Evolutionary conservation across 1,139 yeast species (phyloP).

Genomic region (Yamadazyma sp.): DNA sequence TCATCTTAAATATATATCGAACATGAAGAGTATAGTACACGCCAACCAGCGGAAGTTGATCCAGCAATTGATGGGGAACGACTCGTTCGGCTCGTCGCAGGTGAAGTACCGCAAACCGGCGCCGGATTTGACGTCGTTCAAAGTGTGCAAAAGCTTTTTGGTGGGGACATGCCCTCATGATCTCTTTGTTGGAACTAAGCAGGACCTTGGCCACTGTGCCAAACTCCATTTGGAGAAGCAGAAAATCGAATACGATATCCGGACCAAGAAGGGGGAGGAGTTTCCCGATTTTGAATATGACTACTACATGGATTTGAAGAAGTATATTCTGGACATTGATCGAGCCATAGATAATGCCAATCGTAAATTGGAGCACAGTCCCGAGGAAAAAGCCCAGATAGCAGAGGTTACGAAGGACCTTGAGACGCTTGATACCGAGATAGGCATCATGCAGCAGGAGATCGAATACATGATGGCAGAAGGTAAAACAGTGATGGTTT

Average conservation of each 20-base stretch:
- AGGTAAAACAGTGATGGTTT: constrained; percentile 53
- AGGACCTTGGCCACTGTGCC: constrained; percentile 81
- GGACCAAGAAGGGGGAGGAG: constrained; percentile 51
- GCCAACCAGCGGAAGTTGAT: constrained; percentile 74
- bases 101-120: constrained; percentile 31
- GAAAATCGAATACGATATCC: constrained; percentile 67
- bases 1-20: neutral
- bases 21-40: constrained; percentile 1
- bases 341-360: constrained; percentile 64
- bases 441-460: constrained; percentile 73
- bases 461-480: constrained; percentile 54
- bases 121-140: constrained; percentile 59
- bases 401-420: constrained; percentile 63
- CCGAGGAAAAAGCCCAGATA: constrained; percentile 71
- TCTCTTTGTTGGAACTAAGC: constrained; percentile 77
- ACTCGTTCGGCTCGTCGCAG: constrained; percentile 42
- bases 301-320: constrained; percentile 54
- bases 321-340: constrained; percentile 66
- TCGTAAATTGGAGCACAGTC: constrained; percentile 69
- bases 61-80: constrained; percentile 82
- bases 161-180: constrained; percentile 93
- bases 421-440: constrained; percentile 63
- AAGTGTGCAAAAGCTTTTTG: constrained; percentile 76
- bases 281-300: constrained; percentile 75
- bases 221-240: constrained; percentile 74